A percentile compares a stretch with the other conserved stretches of the same genome.
Evolutionary conservation across 208 protist species (phyloP).

Genomic region (Acanthamoeba divionensis): DNA sequence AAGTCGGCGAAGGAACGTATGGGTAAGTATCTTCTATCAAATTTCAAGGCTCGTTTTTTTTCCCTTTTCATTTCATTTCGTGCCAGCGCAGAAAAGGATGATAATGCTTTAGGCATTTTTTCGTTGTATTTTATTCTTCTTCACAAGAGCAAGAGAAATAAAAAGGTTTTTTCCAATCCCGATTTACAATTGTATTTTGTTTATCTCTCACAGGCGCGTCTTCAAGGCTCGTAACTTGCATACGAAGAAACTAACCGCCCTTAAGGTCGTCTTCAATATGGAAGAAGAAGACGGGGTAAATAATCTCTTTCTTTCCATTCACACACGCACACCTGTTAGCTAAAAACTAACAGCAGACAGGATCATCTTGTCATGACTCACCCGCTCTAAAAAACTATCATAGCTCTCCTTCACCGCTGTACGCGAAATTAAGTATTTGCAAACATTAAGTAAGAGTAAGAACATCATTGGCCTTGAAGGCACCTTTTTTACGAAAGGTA

Average conservation of each 20-base stretch:
- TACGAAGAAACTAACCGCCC: background rate
- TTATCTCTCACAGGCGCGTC: background rate
- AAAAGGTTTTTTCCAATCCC: no score
- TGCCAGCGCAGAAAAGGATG: no score
- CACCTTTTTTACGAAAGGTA: constrained; percentile 13
- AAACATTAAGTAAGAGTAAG: background rate
- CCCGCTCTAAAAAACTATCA: background rate
- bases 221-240: constrained; percentile 1
- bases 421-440: constrained; percentile 9
- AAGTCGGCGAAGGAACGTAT: constrained; percentile 27
- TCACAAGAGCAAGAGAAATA: no score
- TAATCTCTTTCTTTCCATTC: background rate
- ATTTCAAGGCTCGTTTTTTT: no score
- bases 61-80: no score
- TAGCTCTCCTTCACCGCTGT: constrained; percentile 12
- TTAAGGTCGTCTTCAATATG: background rate
- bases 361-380: background rate
- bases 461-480: constrained; percentile 4
- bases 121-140: no score
- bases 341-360: no score
- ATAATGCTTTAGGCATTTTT: no score
- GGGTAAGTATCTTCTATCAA: constrained; percentile 15
- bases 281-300: constrained; percentile 20
- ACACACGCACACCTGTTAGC: background rate
- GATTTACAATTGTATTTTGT: no score